Conservation (phyloP, 352 stramenopile genomes). For the Phytophthora constricta region DNA sequence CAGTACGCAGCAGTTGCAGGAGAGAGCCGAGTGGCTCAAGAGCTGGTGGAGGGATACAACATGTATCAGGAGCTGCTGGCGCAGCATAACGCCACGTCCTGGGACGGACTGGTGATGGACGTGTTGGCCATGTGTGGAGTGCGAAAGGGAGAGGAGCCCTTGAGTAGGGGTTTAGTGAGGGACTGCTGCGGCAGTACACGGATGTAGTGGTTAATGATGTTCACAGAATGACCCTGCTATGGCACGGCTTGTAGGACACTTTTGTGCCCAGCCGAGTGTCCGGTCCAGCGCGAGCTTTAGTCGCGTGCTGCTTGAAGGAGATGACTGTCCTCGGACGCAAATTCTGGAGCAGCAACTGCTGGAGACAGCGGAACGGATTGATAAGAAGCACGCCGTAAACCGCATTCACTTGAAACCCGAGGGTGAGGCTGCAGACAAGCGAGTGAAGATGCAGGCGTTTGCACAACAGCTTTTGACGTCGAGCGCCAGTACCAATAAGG, state of each 20-base stretch:
- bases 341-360: constrained; percentile 49
- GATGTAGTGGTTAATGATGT: constrained; percentile 79
- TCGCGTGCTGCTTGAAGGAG: constrained; percentile 39
- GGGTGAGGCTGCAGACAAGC: constrained; percentile 1
- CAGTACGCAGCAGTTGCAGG: constrained; percentile 45
- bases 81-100: constrained; percentile 64
- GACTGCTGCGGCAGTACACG: constrained; percentile 52
- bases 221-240: constrained; percentile 75
- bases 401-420: constrained; percentile 5
- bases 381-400: constrained; percentile 4
- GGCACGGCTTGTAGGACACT: constrained; percentile 49
- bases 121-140: constrained; percentile 38
- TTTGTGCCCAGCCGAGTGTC: constrained; percentile 49
- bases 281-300: constrained; percentile 65
- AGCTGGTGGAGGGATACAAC: constrained; percentile 57
- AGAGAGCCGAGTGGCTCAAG: constrained; percentile 14
- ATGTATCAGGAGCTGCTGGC: constrained; percentile 61
- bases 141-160: constrained; percentile 6
- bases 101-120: constrained; percentile 72
- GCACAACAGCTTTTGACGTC: constrained; percentile 30
- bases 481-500: not conserved
- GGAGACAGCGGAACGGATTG: constrained; percentile 8
- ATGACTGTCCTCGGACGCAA: constrained; percentile 38
- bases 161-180: constrained; percentile 38
- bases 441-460: constrained; percentile 31